These are phyloP conservation scores for Mycosphaerella sp. DNA, from an alignment of 2,329 filamentous ascomycete genomes.

Conservation along the genomic window DNA sequence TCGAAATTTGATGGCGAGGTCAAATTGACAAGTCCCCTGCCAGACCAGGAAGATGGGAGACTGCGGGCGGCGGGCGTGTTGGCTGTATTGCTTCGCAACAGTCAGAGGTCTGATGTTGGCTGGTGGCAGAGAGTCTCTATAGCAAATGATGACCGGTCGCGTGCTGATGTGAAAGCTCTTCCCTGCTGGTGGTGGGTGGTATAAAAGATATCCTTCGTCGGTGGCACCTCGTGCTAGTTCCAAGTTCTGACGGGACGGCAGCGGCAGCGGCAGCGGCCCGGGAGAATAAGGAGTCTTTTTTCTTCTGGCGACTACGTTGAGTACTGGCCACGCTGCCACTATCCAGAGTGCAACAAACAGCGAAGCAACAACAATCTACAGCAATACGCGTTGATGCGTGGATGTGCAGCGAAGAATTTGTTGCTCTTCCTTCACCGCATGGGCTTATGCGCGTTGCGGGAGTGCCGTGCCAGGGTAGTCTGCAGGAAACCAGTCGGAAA, in stretches of 20 bases:
- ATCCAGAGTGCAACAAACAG: slow-evolving; percentile 1
- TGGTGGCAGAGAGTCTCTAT: neutral
- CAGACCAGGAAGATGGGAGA: neutral
- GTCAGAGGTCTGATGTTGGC: neutral
- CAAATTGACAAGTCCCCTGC: neutral
- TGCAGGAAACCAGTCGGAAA: slow-evolving; percentile 9
- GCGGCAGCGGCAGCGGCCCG: too few relatives aligned
- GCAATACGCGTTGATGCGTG: neutral
- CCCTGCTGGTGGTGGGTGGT: neutral
- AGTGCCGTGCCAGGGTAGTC: neutral
- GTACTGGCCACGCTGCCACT: neutral
- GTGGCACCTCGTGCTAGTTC: neutral
- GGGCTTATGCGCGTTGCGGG: slow-evolving; percentile 1
- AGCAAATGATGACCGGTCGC: neutral
- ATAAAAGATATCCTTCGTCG: neutral
- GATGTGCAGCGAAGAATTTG: slow-evolving; percentile 1
- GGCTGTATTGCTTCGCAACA: neutral
- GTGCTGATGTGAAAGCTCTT: neutral
- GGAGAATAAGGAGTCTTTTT: neutral
- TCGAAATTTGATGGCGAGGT: slow-evolving; percentile 7
- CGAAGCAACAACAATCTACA: neutral
- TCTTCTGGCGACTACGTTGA: neutral
- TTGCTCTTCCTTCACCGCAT: slow-evolving; percentile 8
- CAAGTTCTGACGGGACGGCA: neutral
- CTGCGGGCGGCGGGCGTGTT: neutral